phyloP scores from a whole-genome alignment of 305 asterid species.

The Rubia peregrina region DNA sequence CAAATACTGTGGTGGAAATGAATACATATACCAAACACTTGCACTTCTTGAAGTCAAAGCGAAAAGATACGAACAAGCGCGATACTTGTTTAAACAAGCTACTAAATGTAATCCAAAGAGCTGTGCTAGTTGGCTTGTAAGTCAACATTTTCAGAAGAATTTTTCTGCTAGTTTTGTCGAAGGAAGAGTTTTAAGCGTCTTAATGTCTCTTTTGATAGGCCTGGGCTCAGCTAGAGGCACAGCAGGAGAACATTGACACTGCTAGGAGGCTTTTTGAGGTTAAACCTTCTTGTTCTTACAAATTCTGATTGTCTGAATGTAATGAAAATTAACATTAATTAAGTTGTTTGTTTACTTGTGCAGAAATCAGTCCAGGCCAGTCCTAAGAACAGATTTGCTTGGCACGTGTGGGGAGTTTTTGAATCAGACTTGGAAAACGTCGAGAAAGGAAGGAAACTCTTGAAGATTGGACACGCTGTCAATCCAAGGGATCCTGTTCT shows the following conservation, averaged over 20 bases:
- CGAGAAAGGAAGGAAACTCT: slow-evolving; percentile 75
- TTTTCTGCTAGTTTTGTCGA: not conserved
- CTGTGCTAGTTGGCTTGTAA: slow-evolving; percentile 99
- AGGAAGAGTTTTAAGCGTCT: not conserved
- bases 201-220: slow-evolving; percentile 43
- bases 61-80: slow-evolving; percentile 69
- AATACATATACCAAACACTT: slow-evolving; percentile 85
- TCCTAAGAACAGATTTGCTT: slow-evolving; percentile 92
- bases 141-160: slow-evolving; percentile 19
- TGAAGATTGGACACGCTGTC: slow-evolving; percentile 77
- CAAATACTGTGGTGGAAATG: slow-evolving; percentile 83
- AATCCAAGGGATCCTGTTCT: slow-evolving; percentile 97
- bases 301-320: slow-evolving; percentile 3
- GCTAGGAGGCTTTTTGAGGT: slow-evolving; percentile 88
- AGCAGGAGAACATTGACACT: slow-evolving; percentile 45
- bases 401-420: slow-evolving; percentile 99
- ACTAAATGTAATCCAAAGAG: slow-evolving; percentile 82
- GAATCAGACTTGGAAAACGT: slow-evolving; percentile 66
- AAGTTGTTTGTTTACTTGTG: slow-evolving; percentile 11
- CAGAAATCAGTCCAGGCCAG: slow-evolving; percentile 97
- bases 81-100: slow-evolving; percentile 83
- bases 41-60: slow-evolving; percentile 91
- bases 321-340: not conserved
- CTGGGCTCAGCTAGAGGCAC: slow-evolving; percentile 98
- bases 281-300: slow-evolving; percentile 1